Evolutionary conservation across 805 yeast species (phyloP), one percentile per base, ranked within the genome.

Genomic region (Ogataea nitratoaversa): DNA sequence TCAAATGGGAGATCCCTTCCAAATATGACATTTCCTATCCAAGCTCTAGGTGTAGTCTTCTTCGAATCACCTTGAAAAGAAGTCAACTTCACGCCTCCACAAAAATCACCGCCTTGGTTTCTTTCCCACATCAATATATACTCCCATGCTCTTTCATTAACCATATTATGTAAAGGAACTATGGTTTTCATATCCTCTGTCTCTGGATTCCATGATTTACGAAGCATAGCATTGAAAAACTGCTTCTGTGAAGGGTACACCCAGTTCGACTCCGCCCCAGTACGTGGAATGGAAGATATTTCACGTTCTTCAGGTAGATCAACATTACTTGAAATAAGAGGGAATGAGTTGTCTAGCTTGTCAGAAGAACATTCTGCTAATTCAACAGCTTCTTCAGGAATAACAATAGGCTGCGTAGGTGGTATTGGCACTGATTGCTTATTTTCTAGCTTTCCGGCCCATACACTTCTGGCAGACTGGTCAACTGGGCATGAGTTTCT

Each of bases 181-280:
- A 91, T 87, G 1, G 91, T 77, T 47, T 77, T 68, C 99, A 91
- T 91, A 56, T 90, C 97, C 7, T 65, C 60, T 0, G 84, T 84
- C 9, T 78, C 67, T 2, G 98, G 96, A 38, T 80, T 72, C 89
- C 95, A 87, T 42, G 86, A 76, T 56, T 91, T 91, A 36, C 98
- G 76, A 50, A 77, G 70, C 98, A 91, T 93, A 8, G 97, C 96
- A 43, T 88, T 93, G 60, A 70, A 91, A 57, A 91, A 91, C 68
- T 91, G 97, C 59, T 86, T 85, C 59, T 91, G 95, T 4, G 96
- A 86, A 8, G 99, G 99, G 58, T 91, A 91, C 2, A 91, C 73
- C 99, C 99, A 91, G 65, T 90, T 84, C 0, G 71, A 52, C 13
- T 70, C 70, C 1, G 76, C 56, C 3, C 76, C 82, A 1, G 95